These are phyloP conservation scores for Populus simonii DNA, from an alignment of 345 rosid genomes.

Conservation along the genomic window DNA sequence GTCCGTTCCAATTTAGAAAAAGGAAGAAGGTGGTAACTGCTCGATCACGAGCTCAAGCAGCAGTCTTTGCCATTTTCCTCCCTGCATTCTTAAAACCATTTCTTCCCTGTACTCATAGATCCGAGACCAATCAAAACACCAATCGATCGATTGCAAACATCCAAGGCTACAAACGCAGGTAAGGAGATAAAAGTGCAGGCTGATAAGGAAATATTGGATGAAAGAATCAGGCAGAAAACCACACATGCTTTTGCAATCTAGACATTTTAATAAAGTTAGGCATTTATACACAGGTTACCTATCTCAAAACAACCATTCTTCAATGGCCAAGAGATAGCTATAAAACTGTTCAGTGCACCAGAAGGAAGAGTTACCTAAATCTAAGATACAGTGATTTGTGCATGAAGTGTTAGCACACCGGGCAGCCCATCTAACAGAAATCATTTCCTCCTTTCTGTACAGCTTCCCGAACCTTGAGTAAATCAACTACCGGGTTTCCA, in stretches of 20 bases:
- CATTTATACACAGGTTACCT: not conserved
- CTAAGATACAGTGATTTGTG: constrained; percentile 20
- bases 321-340: not conserved
- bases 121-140: too few relatives aligned
- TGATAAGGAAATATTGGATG: not conserved
- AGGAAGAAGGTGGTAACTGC: too few relatives aligned
- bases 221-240: not conserved
- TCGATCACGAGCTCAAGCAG: too few relatives aligned
- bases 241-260: not conserved
- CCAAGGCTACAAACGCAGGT: too few relatives aligned
- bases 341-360: not conserved
- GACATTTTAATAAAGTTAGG: not conserved
- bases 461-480: constrained; percentile 13
- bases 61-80: too few relatives aligned
- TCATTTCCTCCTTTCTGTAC: constrained; percentile 17
- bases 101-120: too few relatives aligned
- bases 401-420: constrained; percentile 12
- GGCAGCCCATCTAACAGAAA: constrained; percentile 13
- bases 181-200: too few relatives aligned
- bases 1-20: too few relatives aligned
- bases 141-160: too few relatives aligned
- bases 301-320: not conserved
- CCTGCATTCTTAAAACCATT: too few relatives aligned
- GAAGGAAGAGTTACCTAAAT: constrained; percentile 1
- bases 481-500: constrained; percentile 11